Base-by-base conservation (phyloP, 2,329 filamentous ascomycete genomes). In the Zalaria sp. region DNA sequence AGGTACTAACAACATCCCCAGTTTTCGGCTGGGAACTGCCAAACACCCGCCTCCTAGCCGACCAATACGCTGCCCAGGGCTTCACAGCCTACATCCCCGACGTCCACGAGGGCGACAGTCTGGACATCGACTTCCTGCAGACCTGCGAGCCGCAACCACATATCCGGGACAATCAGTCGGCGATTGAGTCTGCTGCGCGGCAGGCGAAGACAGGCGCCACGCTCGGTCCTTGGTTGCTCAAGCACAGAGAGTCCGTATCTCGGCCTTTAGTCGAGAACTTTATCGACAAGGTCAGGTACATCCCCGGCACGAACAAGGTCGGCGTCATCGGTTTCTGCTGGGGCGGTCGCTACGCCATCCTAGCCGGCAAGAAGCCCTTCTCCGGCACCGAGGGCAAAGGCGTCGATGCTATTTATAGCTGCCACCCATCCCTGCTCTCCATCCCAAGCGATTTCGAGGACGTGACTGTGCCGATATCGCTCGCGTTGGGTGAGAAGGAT, bases 251-350 rank as follows among this genome's bases (percentile, higher is more conserved):
- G 49, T 58, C 45, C 8, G 60, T 67, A 7, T 46, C 57, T 4
- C 59, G 60, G 41, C 65, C 65, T 0, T 41, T 67, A n/a, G 63
- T 67, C 43, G 60, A 65, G 29, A 56, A 55, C 35, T 68, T 66
- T 52, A 61, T 67, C 45, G 55, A 57, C 37, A 48, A 60, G 18
- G 53, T 68, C 4, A 53, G 60, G 25, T 49, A 49, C 41, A 57
- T 58, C 5, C 60, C 61, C 1, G 63, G 62, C 2, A 65, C 61
- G 3, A 49, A 60, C 41, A 68, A 67, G 44, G 57, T 69, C 10
- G 63, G 59, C n/a, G 62, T 59, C 5, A 57, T 69, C 27, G 67
- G 67, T 4, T 69, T 68, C 52, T 69, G 67, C 57, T 70, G 64
- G 55, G 67, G 67, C 28, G 67, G 56, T 0, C 50, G 60, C 27